Evolutionary conservation across 2,329 filamentous ascomycete species (phyloP), one percentile per base, ranked within the genome.

Genomic region (Paecilomyces fulvus): DNA sequence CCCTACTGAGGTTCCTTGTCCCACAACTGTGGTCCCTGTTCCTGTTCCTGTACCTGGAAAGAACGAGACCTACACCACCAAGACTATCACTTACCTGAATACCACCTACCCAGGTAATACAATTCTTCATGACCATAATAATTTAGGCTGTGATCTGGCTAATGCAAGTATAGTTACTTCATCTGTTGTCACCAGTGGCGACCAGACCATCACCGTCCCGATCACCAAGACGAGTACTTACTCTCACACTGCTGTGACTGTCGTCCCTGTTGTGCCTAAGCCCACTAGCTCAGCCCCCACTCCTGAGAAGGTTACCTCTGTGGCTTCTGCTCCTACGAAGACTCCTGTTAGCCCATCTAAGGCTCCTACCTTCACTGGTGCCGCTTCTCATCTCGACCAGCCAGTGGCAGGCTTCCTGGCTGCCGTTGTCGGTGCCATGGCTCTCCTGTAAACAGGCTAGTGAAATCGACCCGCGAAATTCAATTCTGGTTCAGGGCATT

Each of bases 401-500:
- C 70, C 70, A 49, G 63, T 67, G 56, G 69, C 61, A 55, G 71
- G 71, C 53, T 60, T 75, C 59, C 61, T 73, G 59, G 69, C 67
- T 55, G 73, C 66, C 62, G 59, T 72, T 54, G 64, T 73, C 56
- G 72, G 65, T 49, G 51, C 72, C 58, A 71, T 73, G 64, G 70
- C 69, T 61, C 60, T 74, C 51, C 67, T 74, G 58, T 74, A 73
- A 67, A 65, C 30, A 12, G 61, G 56, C 53, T 28, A 61, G 30
- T 33, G 6, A 20, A 37, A 50, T 43, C 6, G 20, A 25, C 10
- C 6, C 9, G 48, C 28, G 17, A 52, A 52, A 20, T 30, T 52
- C 8, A 25, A 17, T 52, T 52, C 30, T 23, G 21, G 21, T 50
- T 50, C n/a, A 7, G 14, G 37, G 37, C n/a, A n/a, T 43, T 43